A percentile compares a stretch with the other conserved stretches of the same genome.
These are phyloP conservation scores for Cordyceps tenuipes DNA, from an alignment of 2,329 filamentous ascomycete genomes.

Conservation along the genomic window DNA sequence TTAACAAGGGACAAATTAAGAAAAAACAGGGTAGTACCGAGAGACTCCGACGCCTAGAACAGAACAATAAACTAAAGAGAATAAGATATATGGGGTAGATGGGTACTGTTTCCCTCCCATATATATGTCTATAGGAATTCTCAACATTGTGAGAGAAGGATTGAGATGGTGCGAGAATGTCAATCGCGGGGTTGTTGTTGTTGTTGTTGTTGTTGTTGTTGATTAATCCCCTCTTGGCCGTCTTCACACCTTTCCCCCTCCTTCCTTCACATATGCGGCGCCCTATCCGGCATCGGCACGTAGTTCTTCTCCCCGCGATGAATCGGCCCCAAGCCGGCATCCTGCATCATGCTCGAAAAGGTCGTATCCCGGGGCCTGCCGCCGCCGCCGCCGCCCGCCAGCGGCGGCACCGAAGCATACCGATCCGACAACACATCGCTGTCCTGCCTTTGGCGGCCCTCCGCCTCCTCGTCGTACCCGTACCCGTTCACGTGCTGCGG, in stretches of 20 bases:
- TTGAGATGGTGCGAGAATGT: too few relatives aligned
- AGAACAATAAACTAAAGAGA: background rate
- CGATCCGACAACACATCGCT: conserved; percentile 1
- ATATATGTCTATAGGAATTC: background rate
- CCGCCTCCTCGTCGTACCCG: background rate
- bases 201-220: background rate
- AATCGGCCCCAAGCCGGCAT: conserved; percentile 35
- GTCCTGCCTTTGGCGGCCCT: background rate
- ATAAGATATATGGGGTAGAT: background rate
- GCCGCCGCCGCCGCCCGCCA: background rate
- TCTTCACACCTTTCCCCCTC: too few relatives aligned
- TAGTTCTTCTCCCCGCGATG: conserved; percentile 31
- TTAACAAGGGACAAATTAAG: background rate
- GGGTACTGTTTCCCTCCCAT: background rate
- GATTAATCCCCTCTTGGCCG: too few relatives aligned
- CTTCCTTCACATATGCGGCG: conserved; percentile 22
- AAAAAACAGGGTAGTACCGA: background rate
- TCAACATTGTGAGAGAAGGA: background rate
- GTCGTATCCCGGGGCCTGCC: conserved; percentile 27
- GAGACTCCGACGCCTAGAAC: background rate
- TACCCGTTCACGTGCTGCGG: background rate
- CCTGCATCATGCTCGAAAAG: conserved; percentile 46
- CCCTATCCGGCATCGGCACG: conserved; percentile 33
- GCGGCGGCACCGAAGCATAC: background rate
- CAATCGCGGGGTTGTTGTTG: background rate